A percentile compares a stretch with the other conserved stretches of the same genome.
Evolutionary conservation across 768 basidiomycete genomes (phyloP).

Genomic region (Inosperma sp.): DNA sequence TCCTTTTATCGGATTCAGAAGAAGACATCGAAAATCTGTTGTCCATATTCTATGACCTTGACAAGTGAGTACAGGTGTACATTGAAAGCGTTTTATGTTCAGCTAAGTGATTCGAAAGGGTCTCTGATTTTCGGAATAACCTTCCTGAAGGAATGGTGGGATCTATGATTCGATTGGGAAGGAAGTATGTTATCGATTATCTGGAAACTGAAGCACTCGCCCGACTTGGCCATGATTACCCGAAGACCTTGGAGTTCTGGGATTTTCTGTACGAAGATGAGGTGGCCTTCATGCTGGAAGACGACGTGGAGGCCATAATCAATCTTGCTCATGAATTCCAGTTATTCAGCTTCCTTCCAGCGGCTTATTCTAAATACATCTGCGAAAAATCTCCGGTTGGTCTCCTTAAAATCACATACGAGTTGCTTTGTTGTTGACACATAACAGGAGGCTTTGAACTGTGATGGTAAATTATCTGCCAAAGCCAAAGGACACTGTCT

Average conservation of each 20-base stretch:
- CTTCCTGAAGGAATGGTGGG: neutral
- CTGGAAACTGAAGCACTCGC: neutral
- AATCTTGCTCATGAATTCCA: neutral
- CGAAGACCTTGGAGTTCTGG: slow-evolving; percentile 1
- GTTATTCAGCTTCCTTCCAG: neutral
- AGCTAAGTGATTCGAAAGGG: too few species aligned
- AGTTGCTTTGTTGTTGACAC: too few species aligned
- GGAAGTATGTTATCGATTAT: slow-evolving; percentile 8
- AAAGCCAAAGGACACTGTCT: too few species aligned
- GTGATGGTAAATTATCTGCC: neutral
- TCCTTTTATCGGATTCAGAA: neutral
- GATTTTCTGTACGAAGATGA: neutral
- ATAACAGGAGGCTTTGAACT: too few species aligned
- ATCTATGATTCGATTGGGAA: slow-evolving; percentile 4
- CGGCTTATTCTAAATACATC: neutral
- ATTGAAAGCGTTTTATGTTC: too few species aligned
- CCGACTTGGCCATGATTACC: slow-evolving; percentile 1
- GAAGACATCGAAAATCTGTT: slow-evolving; percentile 2
- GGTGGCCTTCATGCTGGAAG: neutral
- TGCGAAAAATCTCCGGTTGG: neutral
- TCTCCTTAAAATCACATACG: neutral
- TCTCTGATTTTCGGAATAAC: neutral
- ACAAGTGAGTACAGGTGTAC: neutral
- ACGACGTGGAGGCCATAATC: neutral
- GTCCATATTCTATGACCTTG: slow-evolving; percentile 5